Conservation (phyloP, 75 land plant species). For the Pinus tabuliformis region DNA sequence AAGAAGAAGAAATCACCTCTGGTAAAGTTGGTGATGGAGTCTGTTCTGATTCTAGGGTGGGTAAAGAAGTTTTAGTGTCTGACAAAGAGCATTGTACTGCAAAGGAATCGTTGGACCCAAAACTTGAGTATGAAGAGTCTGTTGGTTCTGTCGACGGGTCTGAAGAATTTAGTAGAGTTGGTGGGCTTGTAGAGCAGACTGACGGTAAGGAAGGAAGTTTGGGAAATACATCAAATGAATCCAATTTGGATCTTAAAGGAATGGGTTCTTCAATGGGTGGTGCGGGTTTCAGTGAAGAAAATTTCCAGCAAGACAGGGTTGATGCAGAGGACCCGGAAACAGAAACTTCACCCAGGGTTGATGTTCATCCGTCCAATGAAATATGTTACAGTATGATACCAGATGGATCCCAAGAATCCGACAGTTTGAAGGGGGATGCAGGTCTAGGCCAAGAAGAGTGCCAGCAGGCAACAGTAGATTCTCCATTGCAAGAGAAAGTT, state of each 20-base stretch:
- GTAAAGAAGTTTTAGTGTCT: too few species aligned
- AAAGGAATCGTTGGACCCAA: background rate
- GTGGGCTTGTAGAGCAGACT: background rate
- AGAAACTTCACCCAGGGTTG: background rate
- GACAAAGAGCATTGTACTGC: background rate
- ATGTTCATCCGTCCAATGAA: background rate
- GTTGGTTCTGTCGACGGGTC: background rate
- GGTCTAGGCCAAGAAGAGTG: background rate
- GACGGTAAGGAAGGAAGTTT: background rate
- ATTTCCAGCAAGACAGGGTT: background rate
- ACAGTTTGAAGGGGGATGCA: background rate
- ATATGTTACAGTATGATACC: background rate
- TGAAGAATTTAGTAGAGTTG: background rate
- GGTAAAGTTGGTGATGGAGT: background rate
- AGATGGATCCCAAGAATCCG: background rate
- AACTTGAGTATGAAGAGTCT: conserved; percentile 4
- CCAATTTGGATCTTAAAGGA: background rate
- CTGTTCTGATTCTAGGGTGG: background rate
- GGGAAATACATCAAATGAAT: background rate
- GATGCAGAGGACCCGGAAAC: background rate
- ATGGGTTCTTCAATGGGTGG: background rate
- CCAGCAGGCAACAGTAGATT: background rate
- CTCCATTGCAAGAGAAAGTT: background rate
- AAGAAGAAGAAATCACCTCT: background rate
- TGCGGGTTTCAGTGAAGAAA: background rate